Percentiles rank a stretch among this genome's conserved stretches.
These are phyloP conservation scores for Dryadomyces quercus-mongolicae DNA, from an alignment of 2,329 filamentous ascomycete genomes.

Conservation along the genomic window DNA sequence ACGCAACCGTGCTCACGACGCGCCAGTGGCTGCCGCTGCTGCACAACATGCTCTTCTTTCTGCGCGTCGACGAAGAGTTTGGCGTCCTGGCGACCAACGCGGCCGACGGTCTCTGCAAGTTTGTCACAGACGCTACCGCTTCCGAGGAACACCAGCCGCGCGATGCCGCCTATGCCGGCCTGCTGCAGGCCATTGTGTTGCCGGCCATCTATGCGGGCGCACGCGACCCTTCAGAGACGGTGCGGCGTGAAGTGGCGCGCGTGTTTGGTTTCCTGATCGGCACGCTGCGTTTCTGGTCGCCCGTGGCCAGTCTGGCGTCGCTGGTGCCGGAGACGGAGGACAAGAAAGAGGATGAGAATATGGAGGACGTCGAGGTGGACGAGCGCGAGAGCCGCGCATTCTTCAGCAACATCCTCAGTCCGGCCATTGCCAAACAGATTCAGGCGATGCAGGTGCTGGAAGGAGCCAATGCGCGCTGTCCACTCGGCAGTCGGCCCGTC, in stretches of 20 bases:
- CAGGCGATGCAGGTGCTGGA: slow-evolving; percentile 72
- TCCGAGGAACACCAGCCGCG: slow-evolving; percentile 19
- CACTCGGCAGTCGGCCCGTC: slow-evolving; percentile 65
- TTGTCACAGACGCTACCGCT: slow-evolving; percentile 53
- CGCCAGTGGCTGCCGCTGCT: slow-evolving; percentile 80
- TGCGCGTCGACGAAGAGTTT: slow-evolving; percentile 78
- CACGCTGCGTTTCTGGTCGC: slow-evolving; percentile 54
- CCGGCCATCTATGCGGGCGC: slow-evolving; percentile 67
- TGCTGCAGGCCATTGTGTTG: slow-evolving; percentile 55
- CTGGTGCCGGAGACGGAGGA: slow-evolving; percentile 44
- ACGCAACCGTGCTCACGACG: slow-evolving; percentile 38
- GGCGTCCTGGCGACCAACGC: slow-evolving; percentile 72
- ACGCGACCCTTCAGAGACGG: slow-evolving; percentile 68
- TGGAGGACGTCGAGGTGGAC: slow-evolving; percentile 5
- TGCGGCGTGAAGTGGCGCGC: slow-evolving; percentile 69
- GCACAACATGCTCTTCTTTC: slow-evolving; percentile 80
- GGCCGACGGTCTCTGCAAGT: slow-evolving; percentile 65
- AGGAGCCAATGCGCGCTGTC: slow-evolving; percentile 44
- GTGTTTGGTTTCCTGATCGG: slow-evolving; percentile 70
- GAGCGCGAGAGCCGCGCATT: slow-evolving; percentile 54
- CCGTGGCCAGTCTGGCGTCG: slow-evolving; percentile 60
- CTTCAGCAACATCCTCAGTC: slow-evolving; percentile 85
- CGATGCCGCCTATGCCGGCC: slow-evolving; percentile 31
- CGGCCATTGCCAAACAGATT: slow-evolving; percentile 74
- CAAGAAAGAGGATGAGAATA: slow-evolving; percentile 32